phyloP scores from a whole-genome alignment of 2,329 filamentous ascomycete species.

The Aspergillus pseudonomiae region DNA sequence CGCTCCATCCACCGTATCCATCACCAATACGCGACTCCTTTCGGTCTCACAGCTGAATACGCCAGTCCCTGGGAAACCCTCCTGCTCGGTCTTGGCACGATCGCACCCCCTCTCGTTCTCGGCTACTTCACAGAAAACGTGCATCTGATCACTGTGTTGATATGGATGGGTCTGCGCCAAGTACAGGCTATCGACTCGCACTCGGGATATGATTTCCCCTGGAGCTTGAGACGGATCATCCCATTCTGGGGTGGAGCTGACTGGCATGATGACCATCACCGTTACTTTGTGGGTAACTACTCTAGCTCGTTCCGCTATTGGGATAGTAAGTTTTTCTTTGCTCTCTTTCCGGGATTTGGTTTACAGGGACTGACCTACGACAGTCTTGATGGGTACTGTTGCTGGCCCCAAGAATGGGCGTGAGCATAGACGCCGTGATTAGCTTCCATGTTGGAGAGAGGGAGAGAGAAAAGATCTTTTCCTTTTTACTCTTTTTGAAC shows the following conservation, averaged over 20 bases:
- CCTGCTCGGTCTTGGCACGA: conserved; percentile 82
- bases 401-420: conserved; percentile 22
- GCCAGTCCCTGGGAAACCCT: conserved; percentile 95
- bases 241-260: conserved; percentile 96
- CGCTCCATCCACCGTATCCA: conserved; percentile 96
- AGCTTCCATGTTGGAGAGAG: too few species aligned
- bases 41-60: conserved; percentile 93
- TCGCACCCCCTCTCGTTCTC: conserved; percentile 78
- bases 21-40: conserved; percentile 95
- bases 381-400: conserved; percentile 28
- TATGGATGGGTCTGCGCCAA: conserved; percentile 85
- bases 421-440: conserved; percentile 12
- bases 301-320: conserved; percentile 96
- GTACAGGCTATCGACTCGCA: conserved; percentile 97
- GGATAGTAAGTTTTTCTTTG: conserved; percentile 57
- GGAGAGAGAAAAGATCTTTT: neutral
- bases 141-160: conserved; percentile 93
- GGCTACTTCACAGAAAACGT: conserved; percentile 78
- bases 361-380: neutral
- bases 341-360: neutral
- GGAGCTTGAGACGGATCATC: conserved; percentile 81
- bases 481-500: neutral
- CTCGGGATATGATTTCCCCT: conserved; percentile 96
- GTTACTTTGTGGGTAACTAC: conserved; percentile 97
- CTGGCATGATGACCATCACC: conserved; percentile 94